Base-by-base conservation (phyloP, 768 basidiomycete species). In the Roridomyces roridus region DNA sequence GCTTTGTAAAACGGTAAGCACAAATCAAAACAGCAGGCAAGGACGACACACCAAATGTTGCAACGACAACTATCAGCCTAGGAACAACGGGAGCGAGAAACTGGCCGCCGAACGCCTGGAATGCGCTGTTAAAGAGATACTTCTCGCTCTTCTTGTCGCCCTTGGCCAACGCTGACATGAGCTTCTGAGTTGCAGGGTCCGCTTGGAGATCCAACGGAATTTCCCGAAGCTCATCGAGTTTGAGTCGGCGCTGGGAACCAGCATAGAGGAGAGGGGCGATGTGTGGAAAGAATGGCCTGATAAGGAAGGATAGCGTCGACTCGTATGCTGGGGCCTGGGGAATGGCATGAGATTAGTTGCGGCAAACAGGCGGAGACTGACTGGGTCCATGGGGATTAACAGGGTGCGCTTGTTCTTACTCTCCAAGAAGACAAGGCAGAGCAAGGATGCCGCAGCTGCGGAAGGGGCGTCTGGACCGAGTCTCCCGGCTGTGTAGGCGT, bases 251-350 rank as follows among this genome's bases (percentile, higher is more conserved):
- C 8, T 18, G 31, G 9, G 26, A 50, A 18, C 55, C 55, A 20
- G 26, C 24, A 36, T 31, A 46, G 12, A 57, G 34, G 8, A 57
- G n/a, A 1, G 55, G 55, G 18, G 51, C 26, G n/a, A 57, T 36
- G 24, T 56, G 55, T 9, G 55, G 55, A 25, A 56, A 56, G 46
- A 56, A 56, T 18, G 55, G 55, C 29, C 44, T 56, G 47, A 44
- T 42, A 25, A 56, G 20, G 35, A 56, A 44, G 35, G 55, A 56
- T 34, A 55, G 28, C 17, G 53, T 55, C 5, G 53, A 55, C 24
- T 55, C 53, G 53, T 55, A 55, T 34, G 53, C 55, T 8, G 48
- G 55, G 1, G 55, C 20, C 55, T 57, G 43, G n/a, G n/a, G n/a
- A 18, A 31, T 29, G 21, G 26, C 36, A 2, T 51, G 20, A 46